Evolutionary conservation across 106 monocot species (phyloP).

Genomic region (Posidonia australis): DNA sequence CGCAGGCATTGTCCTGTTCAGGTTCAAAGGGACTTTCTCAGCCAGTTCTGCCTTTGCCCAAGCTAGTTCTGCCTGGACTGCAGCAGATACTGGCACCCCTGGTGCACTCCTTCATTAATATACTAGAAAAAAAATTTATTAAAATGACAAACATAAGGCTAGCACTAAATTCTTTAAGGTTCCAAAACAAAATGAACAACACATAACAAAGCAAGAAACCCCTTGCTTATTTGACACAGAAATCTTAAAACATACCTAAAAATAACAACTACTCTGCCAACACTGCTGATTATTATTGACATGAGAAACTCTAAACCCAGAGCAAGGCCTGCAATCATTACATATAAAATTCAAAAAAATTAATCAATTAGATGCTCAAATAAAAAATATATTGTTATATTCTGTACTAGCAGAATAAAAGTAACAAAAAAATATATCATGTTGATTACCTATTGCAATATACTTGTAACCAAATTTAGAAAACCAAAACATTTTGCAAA

Average conservation of each 20-base stretch:
- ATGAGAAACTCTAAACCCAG: background rate
- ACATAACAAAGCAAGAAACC: slow-evolving; percentile 18
- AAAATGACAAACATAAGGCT: slow-evolving; percentile 9
- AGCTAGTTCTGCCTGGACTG: slow-evolving; percentile 15
- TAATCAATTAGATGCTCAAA: background rate
- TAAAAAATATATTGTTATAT: too few relatives aligned
- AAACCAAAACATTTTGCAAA: too few relatives aligned
- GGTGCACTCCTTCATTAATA: slow-evolving; percentile 74
- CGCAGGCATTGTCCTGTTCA: slow-evolving; percentile 99
- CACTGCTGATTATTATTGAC: background rate
- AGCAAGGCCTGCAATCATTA: background rate
- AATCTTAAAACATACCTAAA: slow-evolving; percentile 1
- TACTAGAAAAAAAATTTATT: background rate
- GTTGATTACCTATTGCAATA: too few relatives aligned
- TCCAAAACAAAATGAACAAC: background rate
- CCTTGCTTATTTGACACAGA: background rate
- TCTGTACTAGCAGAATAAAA: too few relatives aligned
- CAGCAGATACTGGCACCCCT: slow-evolving; percentile 71
- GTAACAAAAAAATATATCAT: too few relatives aligned
- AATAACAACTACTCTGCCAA: background rate
- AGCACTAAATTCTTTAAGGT: slow-evolving; percentile 8
- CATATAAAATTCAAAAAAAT: background rate
- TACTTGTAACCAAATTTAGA: too few relatives aligned
- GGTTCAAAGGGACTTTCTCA: slow-evolving; percentile 99
- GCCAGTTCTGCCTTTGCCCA: slow-evolving; percentile 40